These are phyloP conservation scores for Sporothrix variecibatus DNA, from an alignment of 2,329 filamentous ascomycete species.

Conservation along the genomic window DNA sequence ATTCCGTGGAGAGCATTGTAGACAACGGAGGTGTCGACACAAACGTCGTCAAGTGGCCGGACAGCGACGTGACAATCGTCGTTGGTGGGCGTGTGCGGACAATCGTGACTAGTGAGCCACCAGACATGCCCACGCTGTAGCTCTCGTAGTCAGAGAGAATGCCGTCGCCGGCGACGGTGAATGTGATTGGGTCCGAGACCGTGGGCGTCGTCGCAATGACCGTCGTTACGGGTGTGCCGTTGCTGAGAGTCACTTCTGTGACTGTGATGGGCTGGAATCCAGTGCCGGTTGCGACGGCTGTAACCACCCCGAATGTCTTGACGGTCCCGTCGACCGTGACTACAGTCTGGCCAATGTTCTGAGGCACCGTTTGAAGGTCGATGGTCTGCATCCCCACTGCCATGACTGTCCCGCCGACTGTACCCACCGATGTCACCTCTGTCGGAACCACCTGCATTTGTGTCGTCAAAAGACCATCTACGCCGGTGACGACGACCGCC, in stretches of 20 bases:
- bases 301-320: conserved; percentile 18
- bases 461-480: conserved; percentile 5
- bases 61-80: conserved; percentile 35
- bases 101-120: conserved; percentile 32
- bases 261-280: conserved; percentile 31
- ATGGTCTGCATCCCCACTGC: conserved; percentile 23
- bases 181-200: conserved; percentile 31
- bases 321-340: not conserved
- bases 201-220: conserved; percentile 36
- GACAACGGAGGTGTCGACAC: conserved; percentile 35
- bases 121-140: conserved; percentile 7
- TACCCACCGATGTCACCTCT: conserved; percentile 30
- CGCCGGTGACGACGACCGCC: not conserved
- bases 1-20: conserved; percentile 34
- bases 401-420: conserved; percentile 11
- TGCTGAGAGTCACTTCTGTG: conserved; percentile 34
- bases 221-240: conserved; percentile 35
- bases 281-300: conserved; percentile 28
- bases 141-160: conserved; percentile 29
- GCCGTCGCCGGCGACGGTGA: conserved; percentile 31
- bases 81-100: conserved; percentile 33
- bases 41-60: conserved; percentile 36
- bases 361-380: not conserved
- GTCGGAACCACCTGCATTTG: conserved; percentile 19
- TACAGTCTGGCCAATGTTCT: conserved; percentile 11